These are phyloP conservation scores for Brassica incana DNA, from an alignment of 345 rosid species.

Conservation along the genomic window DNA sequence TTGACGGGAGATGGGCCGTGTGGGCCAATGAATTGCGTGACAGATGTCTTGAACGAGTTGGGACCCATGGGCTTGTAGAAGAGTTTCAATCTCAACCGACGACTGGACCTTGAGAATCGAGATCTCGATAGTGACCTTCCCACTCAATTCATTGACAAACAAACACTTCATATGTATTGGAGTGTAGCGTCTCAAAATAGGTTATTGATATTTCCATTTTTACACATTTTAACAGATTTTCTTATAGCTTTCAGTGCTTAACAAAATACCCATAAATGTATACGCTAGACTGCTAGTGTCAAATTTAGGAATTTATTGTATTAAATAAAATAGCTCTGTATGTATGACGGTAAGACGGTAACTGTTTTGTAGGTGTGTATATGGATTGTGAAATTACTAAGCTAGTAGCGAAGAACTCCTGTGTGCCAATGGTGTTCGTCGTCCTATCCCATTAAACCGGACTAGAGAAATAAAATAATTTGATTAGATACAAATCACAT, in stretches of 20 bases:
- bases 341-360: neutral
- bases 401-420: no score
- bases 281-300: neutral
- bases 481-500: no score
- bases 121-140: slow-evolving; percentile 28
- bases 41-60: slow-evolving; percentile 20
- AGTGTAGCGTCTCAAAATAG: neutral
- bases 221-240: neutral
- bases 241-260: neutral
- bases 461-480: no score
- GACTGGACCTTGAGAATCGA: slow-evolving; percentile 30
- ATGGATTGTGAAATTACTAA: no score
- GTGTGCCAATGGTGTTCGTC: no score
- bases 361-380: neutral
- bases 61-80: slow-evolving; percentile 34
- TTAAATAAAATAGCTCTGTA: neutral
- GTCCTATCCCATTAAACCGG: no score
- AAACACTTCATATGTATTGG: slow-evolving; percentile 6
- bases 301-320: neutral
- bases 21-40: slow-evolving; percentile 32
- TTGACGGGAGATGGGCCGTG: slow-evolving; percentile 31
- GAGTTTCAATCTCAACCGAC: slow-evolving; percentile 30
- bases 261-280: slow-evolving; percentile 3
- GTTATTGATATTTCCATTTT: slow-evolving; percentile 1
- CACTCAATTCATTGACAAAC: slow-evolving; percentile 16